A percentile compares a stretch with the other conserved stretches of the same genome.
Conservation (phyloP, 2,329 filamentous ascomycete genomes). For the Dothideomycetes sp. region DNA sequence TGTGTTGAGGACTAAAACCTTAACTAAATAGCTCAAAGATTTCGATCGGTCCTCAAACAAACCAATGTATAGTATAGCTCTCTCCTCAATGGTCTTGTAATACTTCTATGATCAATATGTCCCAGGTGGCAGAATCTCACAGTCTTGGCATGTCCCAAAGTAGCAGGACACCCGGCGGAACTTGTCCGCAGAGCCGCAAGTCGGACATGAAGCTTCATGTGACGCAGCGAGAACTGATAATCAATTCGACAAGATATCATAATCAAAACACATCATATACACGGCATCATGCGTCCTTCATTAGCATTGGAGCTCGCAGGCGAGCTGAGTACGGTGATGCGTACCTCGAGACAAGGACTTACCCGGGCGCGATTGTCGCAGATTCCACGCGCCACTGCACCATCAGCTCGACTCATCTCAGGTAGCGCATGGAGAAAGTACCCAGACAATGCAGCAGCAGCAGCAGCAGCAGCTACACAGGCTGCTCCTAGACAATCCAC, state of each 20-base stretch:
- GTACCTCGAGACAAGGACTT: not conserved
- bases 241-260: no score
- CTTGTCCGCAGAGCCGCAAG: not conserved
- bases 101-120: no score
- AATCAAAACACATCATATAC: no score
- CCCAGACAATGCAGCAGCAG: not conserved
- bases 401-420: not conserved
- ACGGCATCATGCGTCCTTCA: not conserved
- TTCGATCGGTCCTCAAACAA: no score
- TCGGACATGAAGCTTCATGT: not conserved
- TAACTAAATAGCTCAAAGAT: not conserved
- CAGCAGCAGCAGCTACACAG: slow-evolving; percentile 6
- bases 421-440: not conserved
- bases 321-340: not conserved
- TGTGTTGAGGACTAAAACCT: no score
- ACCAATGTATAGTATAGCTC: not conserved
- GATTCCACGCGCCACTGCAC: not conserved
- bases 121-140: not conserved
- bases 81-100: not conserved
- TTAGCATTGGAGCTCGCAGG: not conserved
- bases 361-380: not conserved
- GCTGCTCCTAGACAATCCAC: not conserved
- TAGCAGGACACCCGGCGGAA: not conserved
- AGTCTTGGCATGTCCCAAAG: not conserved
- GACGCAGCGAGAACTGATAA: not conserved